phyloP scores from a whole-genome alignment of 805 yeast species.

The Cyberlindnera japonica region DNA sequence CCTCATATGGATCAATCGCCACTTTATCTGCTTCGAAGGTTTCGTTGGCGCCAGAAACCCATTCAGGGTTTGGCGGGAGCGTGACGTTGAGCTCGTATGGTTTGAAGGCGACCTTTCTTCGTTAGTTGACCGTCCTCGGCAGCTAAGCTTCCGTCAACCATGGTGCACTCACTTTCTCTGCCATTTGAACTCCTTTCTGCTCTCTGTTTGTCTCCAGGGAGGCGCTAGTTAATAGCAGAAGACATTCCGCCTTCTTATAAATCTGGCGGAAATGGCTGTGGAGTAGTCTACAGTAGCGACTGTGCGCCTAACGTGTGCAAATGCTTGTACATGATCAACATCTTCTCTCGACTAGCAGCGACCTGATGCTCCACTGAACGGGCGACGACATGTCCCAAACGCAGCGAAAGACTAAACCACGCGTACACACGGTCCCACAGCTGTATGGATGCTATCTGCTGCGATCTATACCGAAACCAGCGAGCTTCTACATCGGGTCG shows the following conservation, averaged over 20 bases:
- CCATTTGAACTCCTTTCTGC: background rate
- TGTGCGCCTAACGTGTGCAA: no score
- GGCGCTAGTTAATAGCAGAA: no score
- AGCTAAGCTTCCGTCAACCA: no score
- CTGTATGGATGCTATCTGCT: slow-evolving; percentile 73
- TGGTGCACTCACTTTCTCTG: background rate
- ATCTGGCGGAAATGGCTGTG: no score
- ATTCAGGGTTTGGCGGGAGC: slow-evolving; percentile 11
- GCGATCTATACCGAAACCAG: slow-evolving; percentile 53
- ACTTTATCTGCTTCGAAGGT: slow-evolving; percentile 31
- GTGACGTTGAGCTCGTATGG: slow-evolving; percentile 6
- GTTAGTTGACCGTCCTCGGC: background rate
- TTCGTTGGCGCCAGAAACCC: slow-evolving; percentile 7
- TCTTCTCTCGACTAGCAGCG: no score
- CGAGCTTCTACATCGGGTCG: slow-evolving; percentile 73
- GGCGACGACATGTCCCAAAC: background rate
- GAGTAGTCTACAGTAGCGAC: no score
- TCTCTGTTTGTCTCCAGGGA: no score
- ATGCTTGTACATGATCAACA: no score
- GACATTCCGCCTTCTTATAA: no score
- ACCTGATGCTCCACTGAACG: no score
- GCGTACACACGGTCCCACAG: slow-evolving; percentile 28
- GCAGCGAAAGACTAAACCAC: background rate
- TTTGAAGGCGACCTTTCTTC: background rate
- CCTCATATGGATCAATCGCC: slow-evolving; percentile 39